Conservation (phyloP, 495 filamentous ascomycete genomes). For the Cryomyces minteri region DNA sequence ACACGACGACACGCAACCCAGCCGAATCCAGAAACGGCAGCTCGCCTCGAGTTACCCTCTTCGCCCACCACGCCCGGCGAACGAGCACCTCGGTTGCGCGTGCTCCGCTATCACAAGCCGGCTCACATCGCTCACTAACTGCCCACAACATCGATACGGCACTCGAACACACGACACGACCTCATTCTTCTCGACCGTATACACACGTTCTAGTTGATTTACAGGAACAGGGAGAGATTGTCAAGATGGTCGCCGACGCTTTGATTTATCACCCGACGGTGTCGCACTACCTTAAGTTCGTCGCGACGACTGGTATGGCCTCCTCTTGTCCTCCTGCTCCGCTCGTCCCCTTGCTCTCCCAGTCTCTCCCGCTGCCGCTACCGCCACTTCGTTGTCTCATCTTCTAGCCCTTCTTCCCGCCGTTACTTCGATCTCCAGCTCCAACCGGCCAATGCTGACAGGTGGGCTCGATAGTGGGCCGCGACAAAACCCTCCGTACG, state of each 20-base stretch:
- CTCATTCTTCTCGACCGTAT: too few species aligned
- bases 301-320: conserved; percentile 58
- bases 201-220: too few species aligned
- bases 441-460: neutral
- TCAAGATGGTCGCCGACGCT: conserved; percentile 40
- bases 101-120: too few species aligned
- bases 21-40: too few species aligned
- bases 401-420: neutral
- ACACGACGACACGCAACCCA: too few species aligned
- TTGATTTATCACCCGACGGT: conserved; percentile 89
- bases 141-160: too few species aligned
- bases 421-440: neutral
- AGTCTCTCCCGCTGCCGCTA: neutral
- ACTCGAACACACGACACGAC: too few species aligned
- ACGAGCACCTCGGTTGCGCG: too few species aligned
- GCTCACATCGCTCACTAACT: too few species aligned
- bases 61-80: too few species aligned
- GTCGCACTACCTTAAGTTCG: conserved; percentile 86
- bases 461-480: conserved; percentile 40
- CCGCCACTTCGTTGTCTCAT: neutral
- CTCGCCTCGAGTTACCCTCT: too few species aligned
- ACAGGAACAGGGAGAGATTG: neutral
- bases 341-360: neutral
- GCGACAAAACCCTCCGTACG: conserved; percentile 88
- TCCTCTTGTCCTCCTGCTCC: neutral